phyloP scores from a whole-genome alignment of 768 basidiomycete species.

The Podaxis rugospora region DNA sequence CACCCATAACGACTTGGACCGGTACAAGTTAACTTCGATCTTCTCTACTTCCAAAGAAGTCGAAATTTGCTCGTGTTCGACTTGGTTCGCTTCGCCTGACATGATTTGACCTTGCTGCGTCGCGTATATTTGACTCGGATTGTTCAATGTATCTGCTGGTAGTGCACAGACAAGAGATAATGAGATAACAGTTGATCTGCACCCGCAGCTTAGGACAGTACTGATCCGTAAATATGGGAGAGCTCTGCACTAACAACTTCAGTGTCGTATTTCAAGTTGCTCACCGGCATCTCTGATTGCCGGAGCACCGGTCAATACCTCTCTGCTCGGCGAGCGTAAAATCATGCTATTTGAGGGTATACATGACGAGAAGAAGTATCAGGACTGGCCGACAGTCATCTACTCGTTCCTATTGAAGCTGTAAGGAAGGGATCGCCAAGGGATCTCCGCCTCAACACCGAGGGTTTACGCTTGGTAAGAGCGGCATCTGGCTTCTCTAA shows the following conservation, averaged over 20 bases:
- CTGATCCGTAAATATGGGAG: slow-evolving; percentile 7
- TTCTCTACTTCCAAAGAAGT: slow-evolving; percentile 75
- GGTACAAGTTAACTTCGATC: slow-evolving; percentile 72
- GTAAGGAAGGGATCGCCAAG: background rate
- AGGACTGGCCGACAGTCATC: background rate
- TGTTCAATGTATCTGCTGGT: background rate
- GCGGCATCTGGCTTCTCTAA: background rate
- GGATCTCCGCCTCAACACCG: background rate
- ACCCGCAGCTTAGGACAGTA: background rate
- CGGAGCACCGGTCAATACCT: slow-evolving; percentile 1
- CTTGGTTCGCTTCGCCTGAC: slow-evolving; percentile 38
- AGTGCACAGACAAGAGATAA: background rate
- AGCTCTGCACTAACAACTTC: background rate
- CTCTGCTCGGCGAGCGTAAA: background rate
- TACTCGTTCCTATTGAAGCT: background rate
- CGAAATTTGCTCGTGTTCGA: slow-evolving; percentile 65
- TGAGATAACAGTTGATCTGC: background rate
- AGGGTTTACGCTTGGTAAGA: background rate
- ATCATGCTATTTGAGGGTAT: background rate
- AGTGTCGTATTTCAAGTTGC: background rate
- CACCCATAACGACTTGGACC: slow-evolving; percentile 69
- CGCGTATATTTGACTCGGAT: background rate
- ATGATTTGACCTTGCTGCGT: slow-evolving; percentile 1
- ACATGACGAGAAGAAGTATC: background rate
- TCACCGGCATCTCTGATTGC: background rate